phyloP scores from a whole-genome alignment of 208 protist genomes.

The Polymyxa betae region DNA sequence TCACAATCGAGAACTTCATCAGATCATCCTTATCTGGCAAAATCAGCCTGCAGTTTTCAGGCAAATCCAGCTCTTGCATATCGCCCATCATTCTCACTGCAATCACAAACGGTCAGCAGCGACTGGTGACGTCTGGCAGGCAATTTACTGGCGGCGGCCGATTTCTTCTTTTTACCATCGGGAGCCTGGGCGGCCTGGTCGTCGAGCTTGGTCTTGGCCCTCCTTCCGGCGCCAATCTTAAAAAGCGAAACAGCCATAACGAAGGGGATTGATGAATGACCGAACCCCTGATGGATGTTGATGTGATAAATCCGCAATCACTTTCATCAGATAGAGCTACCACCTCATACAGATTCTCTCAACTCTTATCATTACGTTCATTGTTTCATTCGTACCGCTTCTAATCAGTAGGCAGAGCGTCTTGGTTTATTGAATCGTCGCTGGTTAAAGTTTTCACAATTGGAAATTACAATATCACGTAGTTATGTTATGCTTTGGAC shows the following conservation, averaged over 20 bases:
- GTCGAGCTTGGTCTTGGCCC: constrained; percentile 32
- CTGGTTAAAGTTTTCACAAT: no score
- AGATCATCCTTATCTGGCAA: constrained; percentile 57
- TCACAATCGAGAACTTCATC: constrained; percentile 52
- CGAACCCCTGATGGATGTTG: no score
- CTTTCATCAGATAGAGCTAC: no score
- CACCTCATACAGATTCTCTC: no score
- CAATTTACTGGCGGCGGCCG: not conserved
- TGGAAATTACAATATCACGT: no score
- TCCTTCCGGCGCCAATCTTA: not conserved
- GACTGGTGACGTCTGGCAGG: not conserved
- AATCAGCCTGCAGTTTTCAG: constrained; percentile 58
- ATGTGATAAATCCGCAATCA: no score
- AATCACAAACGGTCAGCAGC: not conserved
- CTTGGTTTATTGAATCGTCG: no score
- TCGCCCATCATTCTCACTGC: constrained; percentile 60
- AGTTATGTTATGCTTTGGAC: no score
- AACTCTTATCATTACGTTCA: no score
- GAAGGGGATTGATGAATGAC: no score
- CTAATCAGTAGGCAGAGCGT: no score
- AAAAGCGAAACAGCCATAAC: not conserved
- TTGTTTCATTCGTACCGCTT: no score
- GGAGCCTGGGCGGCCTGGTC: not conserved
- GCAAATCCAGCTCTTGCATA: constrained; percentile 56
- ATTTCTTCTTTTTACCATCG: not conserved